Percentiles rank a stretch among this genome's conserved stretches.
These are phyloP conservation scores for Mortierella sp. DNA, from an alignment of 371 early-diverging fungal species.

Conservation along the genomic window DNA sequence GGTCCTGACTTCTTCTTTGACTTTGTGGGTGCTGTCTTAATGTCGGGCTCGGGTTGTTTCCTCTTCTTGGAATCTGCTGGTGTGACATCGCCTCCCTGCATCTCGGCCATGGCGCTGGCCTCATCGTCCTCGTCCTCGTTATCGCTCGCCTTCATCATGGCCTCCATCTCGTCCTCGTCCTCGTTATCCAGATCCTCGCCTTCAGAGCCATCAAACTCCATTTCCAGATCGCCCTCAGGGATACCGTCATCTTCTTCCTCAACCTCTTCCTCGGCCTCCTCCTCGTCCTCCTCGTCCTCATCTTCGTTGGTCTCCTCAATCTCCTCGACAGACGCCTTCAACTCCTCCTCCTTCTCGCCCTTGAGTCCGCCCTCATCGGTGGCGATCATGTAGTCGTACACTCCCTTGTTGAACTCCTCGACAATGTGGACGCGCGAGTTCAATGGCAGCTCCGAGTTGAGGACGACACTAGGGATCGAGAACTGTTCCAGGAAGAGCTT, in stretches of 20 bases:
- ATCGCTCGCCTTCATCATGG: slow-evolving; percentile 54
- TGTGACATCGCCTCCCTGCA: slow-evolving; percentile 26
- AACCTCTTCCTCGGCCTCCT: slow-evolving; percentile 32
- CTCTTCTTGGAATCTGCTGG: slow-evolving; percentile 44
- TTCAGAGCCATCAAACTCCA: slow-evolving; percentile 58
- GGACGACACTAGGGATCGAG: slow-evolving; percentile 88
- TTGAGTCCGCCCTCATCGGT: slow-evolving; percentile 89
- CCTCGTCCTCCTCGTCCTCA: slow-evolving; percentile 42
- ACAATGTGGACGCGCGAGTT: slow-evolving; percentile 92
- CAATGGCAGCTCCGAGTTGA: slow-evolving; percentile 95
- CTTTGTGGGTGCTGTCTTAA: slow-evolving; percentile 38
- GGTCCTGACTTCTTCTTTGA: slow-evolving; percentile 60
- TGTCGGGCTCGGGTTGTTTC: slow-evolving; percentile 38
- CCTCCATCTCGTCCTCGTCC: slow-evolving; percentile 53
- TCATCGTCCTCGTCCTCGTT: slow-evolving; percentile 51
- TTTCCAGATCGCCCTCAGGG: slow-evolving; percentile 56
- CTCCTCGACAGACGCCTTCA: slow-evolving; percentile 46
- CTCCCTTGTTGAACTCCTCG: slow-evolving; percentile 97
- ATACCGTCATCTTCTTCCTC: slow-evolving; percentile 38
- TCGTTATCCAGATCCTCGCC: slow-evolving; percentile 40
- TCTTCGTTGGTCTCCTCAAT: slow-evolving; percentile 52
- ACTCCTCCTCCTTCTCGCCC: slow-evolving; percentile 80
- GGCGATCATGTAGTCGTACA: slow-evolving; percentile 96
- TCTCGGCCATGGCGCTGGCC: slow-evolving; percentile 41
- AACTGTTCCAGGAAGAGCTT: slow-evolving; percentile 97